phyloP scores from a whole-genome alignment of 2,329 filamentous ascomycete genomes.

The Orbilia blumenaviensis region DNA sequence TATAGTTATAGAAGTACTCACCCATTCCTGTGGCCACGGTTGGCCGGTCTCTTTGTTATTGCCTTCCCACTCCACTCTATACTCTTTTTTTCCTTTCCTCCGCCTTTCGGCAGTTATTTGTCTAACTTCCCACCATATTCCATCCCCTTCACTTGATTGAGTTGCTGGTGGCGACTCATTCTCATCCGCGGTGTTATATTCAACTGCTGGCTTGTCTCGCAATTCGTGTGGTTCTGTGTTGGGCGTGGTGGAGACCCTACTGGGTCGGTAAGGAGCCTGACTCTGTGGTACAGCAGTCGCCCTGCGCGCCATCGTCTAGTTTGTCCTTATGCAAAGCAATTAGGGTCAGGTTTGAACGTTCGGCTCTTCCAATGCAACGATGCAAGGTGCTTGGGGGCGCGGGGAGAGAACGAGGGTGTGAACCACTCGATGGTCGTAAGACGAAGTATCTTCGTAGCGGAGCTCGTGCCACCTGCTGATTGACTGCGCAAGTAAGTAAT shows the following conservation, averaged over 20 bases:
- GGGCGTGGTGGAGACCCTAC: neutral
- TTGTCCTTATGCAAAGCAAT: neutral
- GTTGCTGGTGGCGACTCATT: neutral
- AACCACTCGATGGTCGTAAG: neutral
- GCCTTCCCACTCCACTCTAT: conserved; percentile 37
- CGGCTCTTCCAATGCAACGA: too few species aligned
- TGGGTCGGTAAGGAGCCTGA: conserved; percentile 30
- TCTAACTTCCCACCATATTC: conserved; percentile 30
- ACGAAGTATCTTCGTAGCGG: neutral
- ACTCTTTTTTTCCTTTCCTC: conserved; percentile 18
- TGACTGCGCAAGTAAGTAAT: neutral
- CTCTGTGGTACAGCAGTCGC: conserved; percentile 19
- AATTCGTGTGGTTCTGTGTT: conserved; percentile 23
- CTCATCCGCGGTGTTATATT: conserved; percentile 17
- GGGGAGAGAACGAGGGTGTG: neutral
- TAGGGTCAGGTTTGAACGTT: neutral
- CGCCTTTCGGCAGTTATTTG: conserved; percentile 21
- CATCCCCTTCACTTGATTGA: conserved; percentile 7
- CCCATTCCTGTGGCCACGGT: conserved; percentile 49
- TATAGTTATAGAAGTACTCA: conserved; percentile 3
- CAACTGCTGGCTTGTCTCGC: neutral
- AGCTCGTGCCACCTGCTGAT: neutral
- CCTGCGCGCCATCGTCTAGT: conserved; percentile 13
- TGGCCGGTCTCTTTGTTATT: conserved; percentile 12
- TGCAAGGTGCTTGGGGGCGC: neutral